Evolutionary conservation across 306 rosid species (phyloP).

Genomic region (Pyrus pyrifolia): DNA sequence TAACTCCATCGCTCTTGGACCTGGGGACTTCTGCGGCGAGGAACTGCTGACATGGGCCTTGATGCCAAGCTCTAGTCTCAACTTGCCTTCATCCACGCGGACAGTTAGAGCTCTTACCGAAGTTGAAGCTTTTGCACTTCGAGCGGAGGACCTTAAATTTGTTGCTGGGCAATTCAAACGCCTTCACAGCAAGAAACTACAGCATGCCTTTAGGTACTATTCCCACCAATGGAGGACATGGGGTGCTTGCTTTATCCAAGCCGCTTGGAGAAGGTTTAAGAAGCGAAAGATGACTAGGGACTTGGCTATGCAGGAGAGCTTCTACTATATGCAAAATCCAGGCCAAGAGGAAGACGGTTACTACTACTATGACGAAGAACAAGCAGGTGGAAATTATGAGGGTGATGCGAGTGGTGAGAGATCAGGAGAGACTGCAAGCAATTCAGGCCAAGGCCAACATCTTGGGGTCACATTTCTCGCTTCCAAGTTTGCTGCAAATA

Average conservation of each 20-base stretch:
- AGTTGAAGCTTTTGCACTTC: slow-evolving; percentile 81
- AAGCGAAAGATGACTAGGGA: slow-evolving; percentile 58
- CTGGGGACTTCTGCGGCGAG: slow-evolving; percentile 85
- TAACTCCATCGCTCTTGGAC: slow-evolving; percentile 73
- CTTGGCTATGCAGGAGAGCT: slow-evolving; percentile 43
- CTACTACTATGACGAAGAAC: slow-evolving; percentile 16
- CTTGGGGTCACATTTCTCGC: slow-evolving; percentile 64
- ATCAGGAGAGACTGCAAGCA: slow-evolving; percentile 13
- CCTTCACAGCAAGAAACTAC: slow-evolving; percentile 71
- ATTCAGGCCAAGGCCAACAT: slow-evolving; percentile 8
- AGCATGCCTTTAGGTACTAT: slow-evolving; percentile 55
- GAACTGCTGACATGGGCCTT: slow-evolving; percentile 91
- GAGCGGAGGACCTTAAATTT: slow-evolving; percentile 69
- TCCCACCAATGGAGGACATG: slow-evolving; percentile 89
- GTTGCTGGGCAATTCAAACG: slow-evolving; percentile 84
- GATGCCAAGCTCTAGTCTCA: slow-evolving; percentile 62
- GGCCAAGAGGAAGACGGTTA: slow-evolving; percentile 6
- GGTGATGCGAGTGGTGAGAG: slow-evolving; percentile 12
- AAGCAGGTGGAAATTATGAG: slow-evolving; percentile 17
- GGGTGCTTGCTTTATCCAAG: slow-evolving; percentile 68
- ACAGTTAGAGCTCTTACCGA: slow-evolving; percentile 63
- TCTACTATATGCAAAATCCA: slow-evolving; percentile 26
- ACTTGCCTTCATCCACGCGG: slow-evolving; percentile 75
- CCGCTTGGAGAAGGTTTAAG: slow-evolving; percentile 62
- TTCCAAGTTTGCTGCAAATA: slow-evolving; percentile 70